Conservation (phyloP, 805 yeast species). For the Zygotorulaspora chibaensis region DNA sequence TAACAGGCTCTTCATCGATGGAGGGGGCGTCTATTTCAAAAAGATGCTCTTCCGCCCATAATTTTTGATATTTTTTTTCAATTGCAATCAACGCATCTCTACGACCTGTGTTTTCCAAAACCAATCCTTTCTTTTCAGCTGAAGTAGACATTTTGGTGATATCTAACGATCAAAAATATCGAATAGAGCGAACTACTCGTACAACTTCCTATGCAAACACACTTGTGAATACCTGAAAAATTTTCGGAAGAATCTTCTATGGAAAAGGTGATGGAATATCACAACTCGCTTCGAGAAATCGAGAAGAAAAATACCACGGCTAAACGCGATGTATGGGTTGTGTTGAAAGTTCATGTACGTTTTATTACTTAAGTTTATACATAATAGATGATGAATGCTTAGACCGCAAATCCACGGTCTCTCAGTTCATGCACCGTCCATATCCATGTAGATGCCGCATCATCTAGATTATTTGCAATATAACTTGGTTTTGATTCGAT, state of each 20-base stretch:
- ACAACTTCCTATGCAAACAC: too few relatives aligned
- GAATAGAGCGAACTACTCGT: too few relatives aligned
- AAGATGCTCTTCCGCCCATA: slow-evolving; percentile 82
- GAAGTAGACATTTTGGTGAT: slow-evolving; percentile 22
- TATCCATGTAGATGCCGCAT: slow-evolving; percentile 69
- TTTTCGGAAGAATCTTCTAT: background rate
- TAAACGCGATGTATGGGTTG: slow-evolving; percentile 1
- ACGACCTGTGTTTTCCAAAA: slow-evolving; percentile 69
- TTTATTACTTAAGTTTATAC: too few relatives aligned
- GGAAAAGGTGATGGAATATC: background rate
- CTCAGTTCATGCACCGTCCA: slow-evolving; percentile 67
- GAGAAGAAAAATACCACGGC: too few relatives aligned
- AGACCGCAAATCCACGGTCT: slow-evolving; percentile 44
- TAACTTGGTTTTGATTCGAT: slow-evolving; percentile 50
- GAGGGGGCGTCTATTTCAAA: slow-evolving; percentile 90
- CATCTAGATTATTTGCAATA: slow-evolving; percentile 54
- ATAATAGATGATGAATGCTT: background rate
- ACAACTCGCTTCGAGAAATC: too few relatives aligned
- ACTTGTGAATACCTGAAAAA: background rate
- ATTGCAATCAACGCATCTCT: slow-evolving; percentile 88
- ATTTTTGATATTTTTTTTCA: slow-evolving; percentile 80
- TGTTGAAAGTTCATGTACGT: background rate
- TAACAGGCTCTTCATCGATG: slow-evolving; percentile 54
- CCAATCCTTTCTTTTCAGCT: slow-evolving; percentile 33
- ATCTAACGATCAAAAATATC: background rate